Evolutionary conservation across 2,329 filamentous ascomycete species (phyloP).

Genomic region (Aspergillus sp.): DNA sequence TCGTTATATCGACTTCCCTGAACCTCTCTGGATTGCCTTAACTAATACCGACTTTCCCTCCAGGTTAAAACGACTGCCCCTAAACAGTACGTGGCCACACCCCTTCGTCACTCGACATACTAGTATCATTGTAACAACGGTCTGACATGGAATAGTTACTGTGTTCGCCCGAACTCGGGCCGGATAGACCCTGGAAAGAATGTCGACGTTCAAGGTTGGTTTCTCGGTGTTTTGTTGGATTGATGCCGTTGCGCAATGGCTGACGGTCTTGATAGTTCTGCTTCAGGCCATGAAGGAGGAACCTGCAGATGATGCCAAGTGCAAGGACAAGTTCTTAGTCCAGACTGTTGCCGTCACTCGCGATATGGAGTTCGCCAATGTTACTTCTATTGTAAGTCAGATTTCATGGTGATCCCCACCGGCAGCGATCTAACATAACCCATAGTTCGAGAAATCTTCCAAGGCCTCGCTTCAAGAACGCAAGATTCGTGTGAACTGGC

Average conservation of each 20-base stretch:
- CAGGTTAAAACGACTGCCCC: slow-evolving; percentile 99
- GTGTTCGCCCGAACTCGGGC: slow-evolving; percentile 94
- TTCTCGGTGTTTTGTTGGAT: neutral
- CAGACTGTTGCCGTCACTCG: slow-evolving; percentile 83
- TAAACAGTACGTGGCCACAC: slow-evolving; percentile 75
- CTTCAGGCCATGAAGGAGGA: slow-evolving; percentile 98
- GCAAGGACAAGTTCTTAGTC: slow-evolving; percentile 96
- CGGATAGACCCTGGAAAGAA: slow-evolving; percentile 87
- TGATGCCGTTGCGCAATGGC: slow-evolving; percentile 10
- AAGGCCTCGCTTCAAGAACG: slow-evolving; percentile 83
- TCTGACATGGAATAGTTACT: slow-evolving; percentile 68
- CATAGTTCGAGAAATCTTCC: slow-evolving; percentile 72
- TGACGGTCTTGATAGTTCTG: slow-evolving; percentile 64
- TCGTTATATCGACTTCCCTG: slow-evolving; percentile 27
- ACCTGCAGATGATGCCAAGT: slow-evolving; percentile 80
- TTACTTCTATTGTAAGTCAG: slow-evolving; percentile 73
- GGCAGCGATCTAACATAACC: slow-evolving; percentile 9
- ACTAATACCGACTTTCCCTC: slow-evolving; percentile 27
- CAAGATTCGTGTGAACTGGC: slow-evolving; percentile 91
- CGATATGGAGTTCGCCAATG: slow-evolving; percentile 80
- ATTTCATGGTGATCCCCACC: slow-evolving; percentile 22
- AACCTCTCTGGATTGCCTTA: slow-evolving; percentile 9
- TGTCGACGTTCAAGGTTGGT: slow-evolving; percentile 86
- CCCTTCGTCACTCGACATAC: slow-evolving; percentile 2
- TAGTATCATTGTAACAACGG: slow-evolving; percentile 10